Percentiles rank a stretch among this genome's conserved stretches.
Evolutionary conservation across 108 stramenopile species (phyloP).

Genomic region (Chaetoceros muelleri): DNA sequence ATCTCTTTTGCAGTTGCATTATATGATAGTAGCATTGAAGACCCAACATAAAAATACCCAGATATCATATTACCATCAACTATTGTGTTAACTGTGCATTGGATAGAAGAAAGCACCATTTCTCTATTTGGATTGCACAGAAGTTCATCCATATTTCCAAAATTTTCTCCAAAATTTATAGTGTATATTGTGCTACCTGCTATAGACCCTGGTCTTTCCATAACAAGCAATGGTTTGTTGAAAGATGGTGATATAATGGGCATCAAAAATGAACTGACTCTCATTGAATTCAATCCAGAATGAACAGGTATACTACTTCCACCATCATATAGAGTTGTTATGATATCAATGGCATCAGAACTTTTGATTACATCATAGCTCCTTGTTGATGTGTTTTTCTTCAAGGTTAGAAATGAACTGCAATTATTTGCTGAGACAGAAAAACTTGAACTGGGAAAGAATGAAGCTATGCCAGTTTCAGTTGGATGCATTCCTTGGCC

Average conservation of each 20-base stretch:
- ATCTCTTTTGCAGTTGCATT: conserved; percentile 53
- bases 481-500: conserved; percentile 41
- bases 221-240: too few species aligned
- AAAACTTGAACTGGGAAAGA: conserved; percentile 21
- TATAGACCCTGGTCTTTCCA: too few species aligned
- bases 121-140: conserved; percentile 22
- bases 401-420: conserved; percentile 22
- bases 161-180: conserved; percentile 31
- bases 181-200: conserved; percentile 46
- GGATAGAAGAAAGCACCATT: conserved; percentile 9
- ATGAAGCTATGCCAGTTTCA: conserved; percentile 8
- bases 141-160: conserved; percentile 31
- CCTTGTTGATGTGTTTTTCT: too few species aligned
- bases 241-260: too few species aligned
- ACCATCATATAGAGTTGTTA: too few species aligned
- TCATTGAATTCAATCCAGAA: too few species aligned
- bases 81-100: conserved; percentile 48
- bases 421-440: conserved; percentile 16
- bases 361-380: too few species aligned
- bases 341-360: too few species aligned
- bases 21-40: conserved; percentile 37
- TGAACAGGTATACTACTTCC: too few species aligned
- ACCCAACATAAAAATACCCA: conserved; percentile 53
- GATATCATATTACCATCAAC: conserved; percentile 66
- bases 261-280: too few species aligned